phyloP scores from a whole-genome alignment of 2,329 filamentous ascomycete species.

The Monosporascus cannonballus region DNA sequence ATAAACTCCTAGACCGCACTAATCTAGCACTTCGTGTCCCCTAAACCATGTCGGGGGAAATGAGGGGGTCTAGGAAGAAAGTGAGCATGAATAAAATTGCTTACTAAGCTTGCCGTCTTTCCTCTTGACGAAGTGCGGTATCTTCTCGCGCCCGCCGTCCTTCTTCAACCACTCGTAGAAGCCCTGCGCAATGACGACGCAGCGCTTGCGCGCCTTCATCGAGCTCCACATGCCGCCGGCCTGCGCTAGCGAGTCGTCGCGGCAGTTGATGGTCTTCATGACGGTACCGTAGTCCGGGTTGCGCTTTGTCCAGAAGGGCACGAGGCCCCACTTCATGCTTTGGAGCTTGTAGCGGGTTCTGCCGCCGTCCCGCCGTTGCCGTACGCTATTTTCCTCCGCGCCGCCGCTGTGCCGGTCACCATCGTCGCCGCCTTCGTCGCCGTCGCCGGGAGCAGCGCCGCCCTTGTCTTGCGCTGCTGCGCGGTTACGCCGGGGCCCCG shows the following conservation, averaged over 20 bases:
- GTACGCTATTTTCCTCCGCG: background rate
- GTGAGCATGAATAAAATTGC: too few relatives aligned
- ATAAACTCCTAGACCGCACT: too few relatives aligned
- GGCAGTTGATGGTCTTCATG: constrained; percentile 91
- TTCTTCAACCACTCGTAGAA: constrained; percentile 97
- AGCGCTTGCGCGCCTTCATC: constrained; percentile 87
- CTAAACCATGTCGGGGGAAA: too few relatives aligned
- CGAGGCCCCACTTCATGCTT: constrained; percentile 91
- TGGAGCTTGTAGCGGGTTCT: constrained; percentile 69
- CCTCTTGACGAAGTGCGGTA: constrained; percentile 78
- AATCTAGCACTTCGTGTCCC: too few relatives aligned
- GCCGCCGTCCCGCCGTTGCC: constrained; percentile 20
- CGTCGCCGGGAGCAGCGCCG: constrained; percentile 1
- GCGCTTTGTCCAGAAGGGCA: constrained; percentile 90
- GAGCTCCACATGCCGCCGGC: constrained; percentile 81
- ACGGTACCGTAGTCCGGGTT: constrained; percentile 70
- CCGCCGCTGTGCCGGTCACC: constrained; percentile 12
- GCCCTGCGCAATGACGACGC: constrained; percentile 80
- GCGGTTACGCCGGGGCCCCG: constrained; percentile 29
- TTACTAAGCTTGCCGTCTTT: constrained; percentile 67
- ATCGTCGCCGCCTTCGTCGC: background rate
- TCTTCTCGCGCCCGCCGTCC: constrained; percentile 62
- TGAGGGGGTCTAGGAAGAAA: too few relatives aligned
- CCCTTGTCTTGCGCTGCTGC: constrained; percentile 15
- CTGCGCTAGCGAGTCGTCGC: constrained; percentile 75